These are phyloP conservation scores for Podospora sp. DNA, from an alignment of 495 filamentous ascomycete species.

Conservation along the genomic window DNA sequence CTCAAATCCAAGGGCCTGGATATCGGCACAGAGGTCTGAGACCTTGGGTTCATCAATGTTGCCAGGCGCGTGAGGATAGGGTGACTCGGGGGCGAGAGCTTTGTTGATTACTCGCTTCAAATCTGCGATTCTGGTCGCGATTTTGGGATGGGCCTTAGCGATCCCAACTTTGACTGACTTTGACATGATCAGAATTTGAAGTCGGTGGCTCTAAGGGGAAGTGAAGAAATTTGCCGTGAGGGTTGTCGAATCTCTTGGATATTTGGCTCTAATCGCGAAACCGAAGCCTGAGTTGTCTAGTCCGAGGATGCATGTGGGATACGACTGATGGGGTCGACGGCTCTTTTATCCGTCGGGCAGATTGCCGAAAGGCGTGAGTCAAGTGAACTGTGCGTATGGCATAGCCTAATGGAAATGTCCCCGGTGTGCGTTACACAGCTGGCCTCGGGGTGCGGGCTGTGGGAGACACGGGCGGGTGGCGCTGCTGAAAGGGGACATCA, in stretches of 20 bases:
- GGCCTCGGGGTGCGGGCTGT: no score
- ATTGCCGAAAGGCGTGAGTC: neutral
- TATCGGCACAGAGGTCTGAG: constrained; percentile 31
- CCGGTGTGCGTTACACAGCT: neutral
- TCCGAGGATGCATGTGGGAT: no score
- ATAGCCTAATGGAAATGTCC: neutral
- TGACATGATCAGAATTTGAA: neutral
- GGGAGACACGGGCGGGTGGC: no score
- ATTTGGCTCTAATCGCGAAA: no score
- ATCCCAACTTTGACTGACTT: neutral
- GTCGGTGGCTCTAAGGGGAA: no score
- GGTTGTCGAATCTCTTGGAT: no score
- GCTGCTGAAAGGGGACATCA: no score
- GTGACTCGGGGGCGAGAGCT: constrained; percentile 32
- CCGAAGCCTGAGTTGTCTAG: no score
- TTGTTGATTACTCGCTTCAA: constrained; percentile 33
- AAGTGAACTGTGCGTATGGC: neutral
- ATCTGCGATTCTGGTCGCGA: constrained; percentile 9
- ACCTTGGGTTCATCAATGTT: constrained; percentile 32
- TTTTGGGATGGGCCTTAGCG: neutral
- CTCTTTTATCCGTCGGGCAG: neutral
- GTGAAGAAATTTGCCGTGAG: no score
- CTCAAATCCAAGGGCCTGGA: constrained; percentile 32
- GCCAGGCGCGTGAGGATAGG: constrained; percentile 33
- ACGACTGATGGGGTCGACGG: no score